These are phyloP conservation scores for Bocquillonia castaneifolia DNA, from an alignment of 441 rosid genomes.

Conservation along the genomic window DNA sequence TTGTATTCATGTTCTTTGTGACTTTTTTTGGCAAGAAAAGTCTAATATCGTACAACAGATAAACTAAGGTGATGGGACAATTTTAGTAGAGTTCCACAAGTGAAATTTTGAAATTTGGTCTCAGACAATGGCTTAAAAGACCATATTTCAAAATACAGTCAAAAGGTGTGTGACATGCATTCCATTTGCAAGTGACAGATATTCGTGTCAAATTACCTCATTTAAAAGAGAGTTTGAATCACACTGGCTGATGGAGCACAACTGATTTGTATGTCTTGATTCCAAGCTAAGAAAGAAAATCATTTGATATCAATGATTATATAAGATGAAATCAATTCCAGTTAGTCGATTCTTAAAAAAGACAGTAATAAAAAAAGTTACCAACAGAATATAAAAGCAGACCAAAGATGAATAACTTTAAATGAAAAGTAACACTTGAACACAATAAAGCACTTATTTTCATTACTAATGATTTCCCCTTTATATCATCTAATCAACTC, in stretches of 20 bases:
- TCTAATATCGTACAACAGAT: not conserved
- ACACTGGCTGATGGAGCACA: constrained; percentile 95
- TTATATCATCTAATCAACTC: not conserved
- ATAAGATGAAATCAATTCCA: constrained; percentile 4
- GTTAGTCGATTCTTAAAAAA: not conserved
- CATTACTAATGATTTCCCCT: not conserved
- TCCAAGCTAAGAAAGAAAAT: constrained; percentile 59
- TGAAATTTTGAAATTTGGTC: not conserved
- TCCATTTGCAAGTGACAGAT: not conserved
- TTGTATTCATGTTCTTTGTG: not conserved
- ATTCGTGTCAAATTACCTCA: constrained; percentile 46
- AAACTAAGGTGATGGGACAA: not conserved
- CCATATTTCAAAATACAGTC: not conserved
- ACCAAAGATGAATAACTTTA: not conserved
- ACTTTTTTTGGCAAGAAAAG: not conserved
- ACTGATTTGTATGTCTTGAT: constrained; percentile 76
- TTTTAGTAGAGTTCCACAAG: not conserved
- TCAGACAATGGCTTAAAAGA: not conserved
- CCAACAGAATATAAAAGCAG: not conserved
- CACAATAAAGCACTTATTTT: not conserved
- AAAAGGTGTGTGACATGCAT: not conserved
- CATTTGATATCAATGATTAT: constrained; percentile 25
- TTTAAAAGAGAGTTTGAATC: constrained; percentile 76
- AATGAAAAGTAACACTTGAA: not conserved
- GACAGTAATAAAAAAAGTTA: not conserved